Conservation (phyloP, 306 rosid species). For the Pueraria montana region DNA sequence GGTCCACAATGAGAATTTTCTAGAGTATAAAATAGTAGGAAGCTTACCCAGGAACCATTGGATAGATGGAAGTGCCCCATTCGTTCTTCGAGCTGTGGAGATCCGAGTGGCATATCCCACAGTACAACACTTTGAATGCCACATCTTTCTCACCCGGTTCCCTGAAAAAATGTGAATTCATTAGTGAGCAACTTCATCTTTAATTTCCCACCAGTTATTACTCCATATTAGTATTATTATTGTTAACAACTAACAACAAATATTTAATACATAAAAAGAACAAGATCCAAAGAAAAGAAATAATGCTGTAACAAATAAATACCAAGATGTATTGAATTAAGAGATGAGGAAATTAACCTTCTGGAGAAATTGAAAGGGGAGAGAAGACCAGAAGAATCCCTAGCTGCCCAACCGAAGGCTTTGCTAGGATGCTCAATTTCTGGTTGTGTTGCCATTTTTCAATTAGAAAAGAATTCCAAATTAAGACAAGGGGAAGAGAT, state of each 20-base stretch:
- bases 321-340: background rate
- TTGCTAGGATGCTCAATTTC: slow-evolving; percentile 47
- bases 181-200: background rate
- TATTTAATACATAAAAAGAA: background rate
- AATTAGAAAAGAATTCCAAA: background rate
- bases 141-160: slow-evolving; percentile 39
- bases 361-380: slow-evolving; percentile 61
- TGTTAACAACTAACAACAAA: background rate
- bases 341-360: slow-evolving; percentile 39
- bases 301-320: background rate
- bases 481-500: background rate
- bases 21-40: background rate
- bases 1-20: background rate
- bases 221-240: too few species aligned
- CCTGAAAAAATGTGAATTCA: slow-evolving; percentile 29
- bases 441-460: slow-evolving; percentile 19
- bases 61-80: slow-evolving; percentile 53
- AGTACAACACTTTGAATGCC: slow-evolving; percentile 1
- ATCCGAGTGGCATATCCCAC: slow-evolving; percentile 67
- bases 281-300: background rate
- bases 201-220: too few species aligned
- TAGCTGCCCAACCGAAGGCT: slow-evolving; percentile 56
- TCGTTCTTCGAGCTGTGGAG: slow-evolving; percentile 58
- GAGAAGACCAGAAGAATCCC: slow-evolving; percentile 51
- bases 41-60: slow-evolving; percentile 62